Evolutionary conservation across 306 rosid species (phyloP).

Genomic region (Styphnolobium japonicum): DNA sequence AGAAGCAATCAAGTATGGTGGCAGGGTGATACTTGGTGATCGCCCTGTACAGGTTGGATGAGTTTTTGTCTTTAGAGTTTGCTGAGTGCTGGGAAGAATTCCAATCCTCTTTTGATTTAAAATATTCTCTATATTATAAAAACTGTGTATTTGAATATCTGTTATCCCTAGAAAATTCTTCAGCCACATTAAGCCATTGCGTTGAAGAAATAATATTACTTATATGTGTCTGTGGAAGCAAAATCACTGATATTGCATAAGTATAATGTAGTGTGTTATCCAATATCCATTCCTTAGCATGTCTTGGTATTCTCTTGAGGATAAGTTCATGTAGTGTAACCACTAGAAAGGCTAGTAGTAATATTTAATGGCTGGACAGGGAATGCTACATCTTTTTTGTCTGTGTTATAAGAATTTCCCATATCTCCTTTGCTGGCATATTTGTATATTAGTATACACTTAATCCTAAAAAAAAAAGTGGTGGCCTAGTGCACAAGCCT

Average conservation of each 20-base stretch:
- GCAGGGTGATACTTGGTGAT: slow-evolving; percentile 91
- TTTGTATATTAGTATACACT: slow-evolving; percentile 1
- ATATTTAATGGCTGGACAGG: neutral
- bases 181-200: neutral
- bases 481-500: neutral
- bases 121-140: neutral
- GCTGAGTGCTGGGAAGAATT: neutral
- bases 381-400: neutral
- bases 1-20: slow-evolving; percentile 93
- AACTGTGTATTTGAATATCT: neutral
- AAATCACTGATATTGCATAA: neutral
- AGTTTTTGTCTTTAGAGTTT: slow-evolving; percentile 1
- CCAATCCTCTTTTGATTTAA: neutral
- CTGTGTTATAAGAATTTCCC: neutral
- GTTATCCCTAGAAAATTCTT: neutral
- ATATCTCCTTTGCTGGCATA: neutral
- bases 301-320: neutral
- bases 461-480: neutral
- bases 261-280: neutral
- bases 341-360: neutral
- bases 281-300: neutral
- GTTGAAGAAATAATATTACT: neutral
- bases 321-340: neutral
- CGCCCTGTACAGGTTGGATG: slow-evolving; percentile 89
- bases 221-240: neutral